Evolutionary conservation across 2,329 filamentous ascomycete genomes (phyloP).

Genomic region (Ophiosphaerella herpotricha): DNA sequence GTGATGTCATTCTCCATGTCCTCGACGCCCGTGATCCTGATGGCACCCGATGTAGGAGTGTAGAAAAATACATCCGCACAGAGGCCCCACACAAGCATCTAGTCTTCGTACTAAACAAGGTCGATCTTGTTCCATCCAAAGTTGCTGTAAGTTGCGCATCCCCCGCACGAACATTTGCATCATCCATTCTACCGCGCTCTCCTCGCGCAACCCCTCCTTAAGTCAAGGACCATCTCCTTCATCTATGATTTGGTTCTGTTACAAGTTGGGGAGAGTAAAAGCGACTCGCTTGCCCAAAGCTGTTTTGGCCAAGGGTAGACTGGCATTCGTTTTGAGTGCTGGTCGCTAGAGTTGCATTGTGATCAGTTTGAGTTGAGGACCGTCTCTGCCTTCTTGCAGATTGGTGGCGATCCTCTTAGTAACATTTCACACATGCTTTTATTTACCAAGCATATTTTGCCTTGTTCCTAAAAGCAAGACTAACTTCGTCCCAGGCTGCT

Average conservation of each 20-base stretch:
- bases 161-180: slow-evolving; percentile 2
- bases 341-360: slow-evolving; percentile 74
- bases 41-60: slow-evolving; percentile 85
- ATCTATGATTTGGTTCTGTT: slow-evolving; percentile 88
- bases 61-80: slow-evolving; percentile 90
- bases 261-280: slow-evolving; percentile 97
- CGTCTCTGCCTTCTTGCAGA: slow-evolving; percentile 64
- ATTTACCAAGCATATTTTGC: slow-evolving; percentile 22
- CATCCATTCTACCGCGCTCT: slow-evolving; percentile 52
- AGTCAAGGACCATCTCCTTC: slow-evolving; percentile 81
- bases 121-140: slow-evolving; percentile 87
- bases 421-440: slow-evolving; percentile 83
- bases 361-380: slow-evolving; percentile 98
- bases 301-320: slow-evolving; percentile 71
- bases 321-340: slow-evolving; percentile 85
- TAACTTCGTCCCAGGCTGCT: slow-evolving; percentile 67
- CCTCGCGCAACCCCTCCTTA: slow-evolving; percentile 71
- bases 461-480: slow-evolving; percentile 17
- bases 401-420: slow-evolving; percentile 94
- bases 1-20: slow-evolving; percentile 83
- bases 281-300: slow-evolving; percentile 67
- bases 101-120: slow-evolving; percentile 87
- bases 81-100: slow-evolving; percentile 97
- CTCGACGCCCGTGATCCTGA: slow-evolving; percentile 37
- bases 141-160: slow-evolving; percentile 79